Evolutionary conservation across 495 filamentous ascomycete genomes (phyloP), one percentile per base, ranked within the genome.

Genomic region (Penicillium robsamsonii): DNA sequence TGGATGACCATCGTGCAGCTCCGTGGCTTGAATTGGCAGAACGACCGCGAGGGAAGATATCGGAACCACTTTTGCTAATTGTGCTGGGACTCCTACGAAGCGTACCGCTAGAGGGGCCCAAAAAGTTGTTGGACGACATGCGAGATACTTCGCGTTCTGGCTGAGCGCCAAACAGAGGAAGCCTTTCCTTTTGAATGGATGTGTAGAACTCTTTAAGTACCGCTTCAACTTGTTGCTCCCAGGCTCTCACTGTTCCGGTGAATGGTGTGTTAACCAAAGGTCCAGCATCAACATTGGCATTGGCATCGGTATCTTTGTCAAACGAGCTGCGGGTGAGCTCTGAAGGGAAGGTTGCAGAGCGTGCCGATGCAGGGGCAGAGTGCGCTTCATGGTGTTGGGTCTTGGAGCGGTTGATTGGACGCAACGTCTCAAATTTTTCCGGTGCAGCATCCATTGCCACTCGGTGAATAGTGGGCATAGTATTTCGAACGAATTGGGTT

Each of bases 401-500:
- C 11, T 57, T 72, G 10, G 65, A 50, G 31, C 79, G 63, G 63
- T 76, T 66, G 60, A 70, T 64, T 35, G 81, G 65, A 51, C 77
- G 70, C 51, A 79, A 56, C 22, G 79, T 79, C 35, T 90, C 85
- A 59, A 87, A 87, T 9, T 75, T 81, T 51, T 90, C 84, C 3
- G 87, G 84, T 9, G 78, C 81, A 24, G 85, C 81, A 55, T 95
- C 90, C 33, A 79, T 73, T 38, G 89, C 83, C 25, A 90, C 86
- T 51, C 88, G 83, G 30, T 84, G 84, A 49, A 97, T 86, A 3
- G 93, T 96, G 5, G 90, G 87, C 80, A 97, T 86, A 11, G 94
- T 97, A 63, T 99, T 99, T 72, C 94, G 95, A 67, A 97, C 82
- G 67, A 96, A 99, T 65, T 97, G 92, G 60, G 76, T 85, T 57